These are phyloP conservation scores for Lasiodiplodia hormozganensis DNA, from an alignment of 2,329 filamentous ascomycete genomes.

Conservation along the genomic window DNA sequence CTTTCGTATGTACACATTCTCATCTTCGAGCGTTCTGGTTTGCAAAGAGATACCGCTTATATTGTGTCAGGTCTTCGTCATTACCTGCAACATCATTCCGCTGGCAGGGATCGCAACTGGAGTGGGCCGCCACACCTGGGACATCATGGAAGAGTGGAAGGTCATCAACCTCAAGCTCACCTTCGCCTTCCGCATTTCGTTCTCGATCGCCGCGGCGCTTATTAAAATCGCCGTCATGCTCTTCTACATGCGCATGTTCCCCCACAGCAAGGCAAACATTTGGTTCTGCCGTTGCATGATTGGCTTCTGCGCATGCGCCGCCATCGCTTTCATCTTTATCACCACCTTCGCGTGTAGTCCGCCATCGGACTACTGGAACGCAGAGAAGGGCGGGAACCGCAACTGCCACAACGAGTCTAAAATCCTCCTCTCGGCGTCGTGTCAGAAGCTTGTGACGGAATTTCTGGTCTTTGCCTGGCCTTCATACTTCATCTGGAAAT, in stretches of 20 bases:
- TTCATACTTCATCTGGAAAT: conserved; percentile 36
- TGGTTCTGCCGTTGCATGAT: conserved; percentile 40
- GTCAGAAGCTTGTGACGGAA: conserved; percentile 41
- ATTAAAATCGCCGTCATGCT: conserved; percentile 40
- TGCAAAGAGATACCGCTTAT: not conserved
- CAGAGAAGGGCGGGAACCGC: not conserved
- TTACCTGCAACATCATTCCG: not conserved
- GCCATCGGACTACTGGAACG: not conserved
- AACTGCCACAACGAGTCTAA: conserved; percentile 37
- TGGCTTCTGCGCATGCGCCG: conserved; percentile 34
- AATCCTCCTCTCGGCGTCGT: conserved; percentile 35
- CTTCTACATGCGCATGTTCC: conserved; percentile 40
- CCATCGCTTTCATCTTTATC: conserved; percentile 35
- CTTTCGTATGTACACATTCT: not conserved
- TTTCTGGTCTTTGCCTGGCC: conserved; percentile 44
- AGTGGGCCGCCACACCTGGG: not conserved
- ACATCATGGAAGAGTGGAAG: not conserved
- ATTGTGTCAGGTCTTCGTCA: not conserved
- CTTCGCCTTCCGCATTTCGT: conserved; percentile 51
- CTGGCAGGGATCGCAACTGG: not conserved
- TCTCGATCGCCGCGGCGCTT: not conserved
- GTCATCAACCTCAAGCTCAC: conserved; percentile 30
- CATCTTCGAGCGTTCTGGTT: not conserved
- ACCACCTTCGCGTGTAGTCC: conserved; percentile 32
- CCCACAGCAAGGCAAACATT: conserved; percentile 33